Evolutionary conservation across 305 asterid genomes (phyloP).

Genomic region (Fraxinus velutina): DNA sequence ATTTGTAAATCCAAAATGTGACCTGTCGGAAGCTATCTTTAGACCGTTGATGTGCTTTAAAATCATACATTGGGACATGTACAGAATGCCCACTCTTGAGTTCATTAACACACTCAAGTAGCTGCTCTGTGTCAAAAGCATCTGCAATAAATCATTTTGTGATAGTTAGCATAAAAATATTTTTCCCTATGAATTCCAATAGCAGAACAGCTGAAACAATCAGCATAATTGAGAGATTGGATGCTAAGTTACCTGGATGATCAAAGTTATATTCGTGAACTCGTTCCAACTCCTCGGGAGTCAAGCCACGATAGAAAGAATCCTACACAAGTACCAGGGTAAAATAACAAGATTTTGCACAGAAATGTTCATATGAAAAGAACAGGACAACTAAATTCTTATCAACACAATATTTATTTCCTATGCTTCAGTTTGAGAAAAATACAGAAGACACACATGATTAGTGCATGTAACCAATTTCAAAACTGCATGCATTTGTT

Average conservation of each 20-base stretch:
- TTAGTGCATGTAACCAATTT: neutral
- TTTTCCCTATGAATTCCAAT: neutral
- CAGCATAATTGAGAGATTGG: neutral
- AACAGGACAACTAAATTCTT: neutral
- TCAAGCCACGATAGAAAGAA: conserved; percentile 92
- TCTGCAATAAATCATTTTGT: conserved; percentile 42
- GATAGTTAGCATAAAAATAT: conserved; percentile 8
- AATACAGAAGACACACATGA: neutral
- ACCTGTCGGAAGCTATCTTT: conserved; percentile 90
- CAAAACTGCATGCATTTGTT: neutral
- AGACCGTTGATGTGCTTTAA: conserved; percentile 87
- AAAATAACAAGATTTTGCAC: neutral
- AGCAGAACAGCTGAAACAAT: conserved; percentile 12
- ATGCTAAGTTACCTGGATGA: conserved; percentile 73
- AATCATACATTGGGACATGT: conserved; percentile 89
- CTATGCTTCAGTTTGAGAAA: neutral
- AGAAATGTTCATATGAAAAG: neutral
- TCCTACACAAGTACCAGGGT: conserved; percentile 49
- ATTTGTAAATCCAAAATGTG: neutral
- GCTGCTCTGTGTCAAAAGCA: conserved; percentile 98
- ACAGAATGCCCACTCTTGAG: conserved; percentile 70
- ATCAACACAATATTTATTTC: neutral
- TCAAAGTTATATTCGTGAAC: conserved; percentile 94
- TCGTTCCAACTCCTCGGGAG: conserved; percentile 62
- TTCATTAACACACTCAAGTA: conserved; percentile 73